Evolutionary conservation across 345 rosid species (phyloP).

Genomic region (Eucalyptus curtisii): DNA sequence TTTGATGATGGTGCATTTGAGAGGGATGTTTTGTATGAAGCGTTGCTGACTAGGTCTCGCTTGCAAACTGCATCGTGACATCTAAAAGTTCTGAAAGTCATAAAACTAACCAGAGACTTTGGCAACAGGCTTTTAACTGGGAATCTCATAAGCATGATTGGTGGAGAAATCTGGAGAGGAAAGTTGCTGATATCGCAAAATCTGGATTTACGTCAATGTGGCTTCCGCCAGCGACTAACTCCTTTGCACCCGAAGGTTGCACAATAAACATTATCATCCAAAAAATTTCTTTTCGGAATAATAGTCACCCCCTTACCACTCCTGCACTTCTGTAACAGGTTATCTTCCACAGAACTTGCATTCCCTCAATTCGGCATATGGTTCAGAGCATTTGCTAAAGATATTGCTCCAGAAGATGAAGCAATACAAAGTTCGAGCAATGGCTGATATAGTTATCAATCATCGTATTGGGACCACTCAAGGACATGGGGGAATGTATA

Average conservation of each 20-base stretch:
- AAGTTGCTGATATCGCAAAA: conserved; percentile 60
- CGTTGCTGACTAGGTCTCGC: background rate
- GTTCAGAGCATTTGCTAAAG: conserved; percentile 59
- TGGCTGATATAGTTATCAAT: conserved; percentile 93
- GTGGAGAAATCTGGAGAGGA: conserved; percentile 75
- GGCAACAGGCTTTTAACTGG: conserved; percentile 77
- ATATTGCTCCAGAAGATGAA: conserved; percentile 65
- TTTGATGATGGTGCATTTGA: background rate
- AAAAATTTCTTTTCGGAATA: background rate
- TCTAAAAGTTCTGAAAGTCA: background rate
- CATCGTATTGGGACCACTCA: conserved; percentile 80
- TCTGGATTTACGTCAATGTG: conserved; percentile 89
- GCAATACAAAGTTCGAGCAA: conserved; percentile 67
- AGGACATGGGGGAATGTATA: conserved; percentile 82
- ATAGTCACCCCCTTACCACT: background rate
- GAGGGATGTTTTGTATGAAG: background rate
- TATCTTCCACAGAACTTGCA: conserved; percentile 89
- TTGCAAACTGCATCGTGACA: background rate
- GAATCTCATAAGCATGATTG: conserved; percentile 85
- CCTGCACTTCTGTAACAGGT: conserved; percentile 19
- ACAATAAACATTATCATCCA: background rate
- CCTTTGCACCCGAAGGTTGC: conserved; percentile 78
- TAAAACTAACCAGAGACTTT: background rate
- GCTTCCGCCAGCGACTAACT: conserved; percentile 77
- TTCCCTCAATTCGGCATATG: conserved; percentile 70